phyloP scores from a whole-genome alignment of 2,329 filamentous ascomycete species.

The Zelopaecilomyces penicillatus region DNA sequence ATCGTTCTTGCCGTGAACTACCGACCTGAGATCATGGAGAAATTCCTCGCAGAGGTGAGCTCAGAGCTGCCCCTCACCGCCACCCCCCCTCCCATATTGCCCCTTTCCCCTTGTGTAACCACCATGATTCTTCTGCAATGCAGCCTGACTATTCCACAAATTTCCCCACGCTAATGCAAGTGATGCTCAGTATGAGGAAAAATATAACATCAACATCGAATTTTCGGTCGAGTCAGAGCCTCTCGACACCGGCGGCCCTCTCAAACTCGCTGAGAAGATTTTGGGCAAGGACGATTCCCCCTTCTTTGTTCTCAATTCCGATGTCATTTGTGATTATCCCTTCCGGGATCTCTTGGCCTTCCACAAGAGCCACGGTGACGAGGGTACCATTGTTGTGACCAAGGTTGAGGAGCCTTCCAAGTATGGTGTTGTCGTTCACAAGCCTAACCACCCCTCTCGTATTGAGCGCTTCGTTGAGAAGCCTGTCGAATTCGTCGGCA shows the following conservation, averaged over 20 bases:
- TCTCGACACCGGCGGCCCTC: conserved; percentile 84
- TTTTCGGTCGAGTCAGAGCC: conserved; percentile 97
- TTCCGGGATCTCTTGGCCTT: conserved; percentile 84
- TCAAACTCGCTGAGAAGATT: conserved; percentile 90
- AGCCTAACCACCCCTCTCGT: conserved; percentile 78
- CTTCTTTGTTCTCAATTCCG: conserved; percentile 97
- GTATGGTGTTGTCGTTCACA: conserved; percentile 97
- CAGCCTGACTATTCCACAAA: neutral
- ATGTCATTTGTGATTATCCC: conserved; percentile 96
- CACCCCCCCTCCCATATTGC: neutral
- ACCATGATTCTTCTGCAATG: conserved; percentile 1
- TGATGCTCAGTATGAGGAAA: conserved; percentile 64
- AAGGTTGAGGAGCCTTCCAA: conserved; percentile 99
- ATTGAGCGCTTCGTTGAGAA: conserved; percentile 99
- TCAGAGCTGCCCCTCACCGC: neutral
- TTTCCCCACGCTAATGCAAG: neutral
- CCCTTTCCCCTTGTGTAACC: neutral
- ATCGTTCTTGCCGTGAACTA: conserved; percentile 99
- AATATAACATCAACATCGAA: conserved; percentile 90
- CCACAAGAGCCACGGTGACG: conserved; percentile 86
- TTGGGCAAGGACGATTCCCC: conserved; percentile 88
- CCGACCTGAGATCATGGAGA: conserved; percentile 95
- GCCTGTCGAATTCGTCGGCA: conserved; percentile 95
- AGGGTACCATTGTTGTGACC: conserved; percentile 96
- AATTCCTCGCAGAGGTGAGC: conserved; percentile 74